These are phyloP conservation scores for Phytophthora cactorum DNA, from an alignment of 352 stramenopile species.

Conservation along the genomic window DNA sequence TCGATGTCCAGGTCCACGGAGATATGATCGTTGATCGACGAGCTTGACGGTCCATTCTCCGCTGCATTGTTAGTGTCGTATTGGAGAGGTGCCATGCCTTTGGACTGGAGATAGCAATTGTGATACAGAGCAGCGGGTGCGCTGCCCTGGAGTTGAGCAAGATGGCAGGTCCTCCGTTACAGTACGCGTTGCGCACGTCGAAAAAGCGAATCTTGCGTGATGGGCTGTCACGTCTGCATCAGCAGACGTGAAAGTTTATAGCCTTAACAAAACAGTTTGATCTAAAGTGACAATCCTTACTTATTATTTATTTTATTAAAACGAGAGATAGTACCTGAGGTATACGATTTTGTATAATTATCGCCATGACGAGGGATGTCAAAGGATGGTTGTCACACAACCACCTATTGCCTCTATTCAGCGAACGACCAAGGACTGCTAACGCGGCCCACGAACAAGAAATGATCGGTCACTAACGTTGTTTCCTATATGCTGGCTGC, in stretches of 20 bases:
- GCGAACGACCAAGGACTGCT: slow-evolving; percentile 6
- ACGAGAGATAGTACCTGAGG: slow-evolving; percentile 4
- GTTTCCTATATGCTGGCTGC: slow-evolving; percentile 15
- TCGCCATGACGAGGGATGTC: slow-evolving; percentile 16
- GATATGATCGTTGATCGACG: slow-evolving; percentile 17
- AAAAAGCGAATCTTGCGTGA: slow-evolving; percentile 16
- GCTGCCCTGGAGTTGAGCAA: slow-evolving; percentile 7
- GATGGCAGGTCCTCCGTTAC: slow-evolving; percentile 5
- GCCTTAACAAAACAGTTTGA: not conserved
- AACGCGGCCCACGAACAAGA: slow-evolving; percentile 1
- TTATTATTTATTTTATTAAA: not conserved
- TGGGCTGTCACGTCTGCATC: slow-evolving; percentile 30
- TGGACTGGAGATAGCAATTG: slow-evolving; percentile 11
- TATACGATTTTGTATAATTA: not conserved
- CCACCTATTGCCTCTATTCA: not conserved
- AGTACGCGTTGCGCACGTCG: slow-evolving; percentile 21
- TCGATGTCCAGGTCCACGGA: slow-evolving; percentile 32
- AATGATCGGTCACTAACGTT: not conserved
- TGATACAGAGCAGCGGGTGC: not conserved
- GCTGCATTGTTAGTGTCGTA: slow-evolving; percentile 16
- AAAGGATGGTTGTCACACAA: slow-evolving; percentile 21
- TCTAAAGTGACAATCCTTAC: not conserved
- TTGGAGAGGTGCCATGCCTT: slow-evolving; percentile 21
- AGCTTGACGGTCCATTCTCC: slow-evolving; percentile 15
- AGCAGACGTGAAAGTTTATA: slow-evolving; percentile 2